Conservation (phyloP, 495 filamentous ascomycete species). For the Rostrohypoxylon terebratum region DNA sequence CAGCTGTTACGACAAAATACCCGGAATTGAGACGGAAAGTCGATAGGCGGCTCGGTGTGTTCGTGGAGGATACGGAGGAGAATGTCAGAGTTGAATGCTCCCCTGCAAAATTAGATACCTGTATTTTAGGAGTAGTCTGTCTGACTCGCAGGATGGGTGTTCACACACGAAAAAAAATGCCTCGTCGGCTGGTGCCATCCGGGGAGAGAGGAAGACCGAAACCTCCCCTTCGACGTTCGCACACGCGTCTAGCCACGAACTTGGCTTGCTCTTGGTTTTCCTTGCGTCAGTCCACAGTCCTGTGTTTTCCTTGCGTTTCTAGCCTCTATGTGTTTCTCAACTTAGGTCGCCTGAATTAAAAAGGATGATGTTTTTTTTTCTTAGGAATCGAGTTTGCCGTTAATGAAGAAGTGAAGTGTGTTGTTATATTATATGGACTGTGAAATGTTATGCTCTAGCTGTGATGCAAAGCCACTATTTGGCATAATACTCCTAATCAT, state of each 20-base stretch:
- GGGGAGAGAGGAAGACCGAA: slow-evolving; percentile 20
- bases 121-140: slow-evolving; percentile 53
- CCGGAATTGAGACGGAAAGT: slow-evolving; percentile 47
- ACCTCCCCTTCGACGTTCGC: slow-evolving; percentile 38
- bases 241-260: slow-evolving; percentile 44
- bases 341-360: slow-evolving; percentile 49
- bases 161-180: slow-evolving; percentile 18
- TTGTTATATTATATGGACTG: neutral
- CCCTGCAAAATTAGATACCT: slow-evolving; percentile 49
- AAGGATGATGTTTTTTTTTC: slow-evolving; percentile 48
- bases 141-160: slow-evolving; percentile 42
- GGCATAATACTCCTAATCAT: too few species aligned
- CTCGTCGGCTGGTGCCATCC: slow-evolving; percentile 46
- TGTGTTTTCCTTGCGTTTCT: slow-evolving; percentile 49
- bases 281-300: slow-evolving; percentile 48
- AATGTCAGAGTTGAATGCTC: slow-evolving; percentile 43
- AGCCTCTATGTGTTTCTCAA: slow-evolving; percentile 43
- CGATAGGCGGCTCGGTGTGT: slow-evolving; percentile 45
- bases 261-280: slow-evolving; percentile 50
- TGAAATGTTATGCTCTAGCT: neutral
- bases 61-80: slow-evolving; percentile 48
- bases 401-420: slow-evolving; percentile 28
- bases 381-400: slow-evolving; percentile 27
- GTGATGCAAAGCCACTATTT: neutral
- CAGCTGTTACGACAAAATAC: slow-evolving; percentile 51